phyloP scores from a whole-genome alignment of 164 flowering plant species.

The Tinospora cordifolia region DNA sequence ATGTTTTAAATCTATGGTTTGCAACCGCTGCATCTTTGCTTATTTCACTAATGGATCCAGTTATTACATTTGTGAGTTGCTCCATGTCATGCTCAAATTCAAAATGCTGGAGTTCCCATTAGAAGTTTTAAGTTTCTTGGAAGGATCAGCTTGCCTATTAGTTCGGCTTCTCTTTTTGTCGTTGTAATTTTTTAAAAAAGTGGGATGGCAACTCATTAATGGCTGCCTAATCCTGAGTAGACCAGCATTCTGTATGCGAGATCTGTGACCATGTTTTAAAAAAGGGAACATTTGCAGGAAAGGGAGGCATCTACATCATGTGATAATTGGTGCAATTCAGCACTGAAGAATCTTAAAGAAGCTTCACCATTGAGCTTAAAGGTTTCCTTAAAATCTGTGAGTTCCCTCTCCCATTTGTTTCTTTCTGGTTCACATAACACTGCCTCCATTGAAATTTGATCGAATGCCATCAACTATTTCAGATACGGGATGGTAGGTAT shows the following conservation, averaged over 20 bases:
- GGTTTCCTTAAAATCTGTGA: slow-evolving; percentile 72
- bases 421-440: neutral
- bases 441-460: neutral
- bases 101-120: neutral
- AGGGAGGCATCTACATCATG: slow-evolving; percentile 42
- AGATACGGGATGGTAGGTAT: slow-evolving; percentile 88
- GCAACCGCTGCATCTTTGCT: neutral
- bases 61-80: too few species aligned
- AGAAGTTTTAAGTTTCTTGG: neutral
- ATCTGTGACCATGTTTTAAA: neutral
- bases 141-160: neutral
- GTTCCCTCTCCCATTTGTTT: slow-evolving; percentile 21
- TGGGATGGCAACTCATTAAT: too few species aligned
- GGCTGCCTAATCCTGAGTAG: neutral
- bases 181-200: too few species aligned
- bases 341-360: slow-evolving; percentile 56
- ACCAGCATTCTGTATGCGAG: neutral
- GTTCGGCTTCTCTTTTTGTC: too few species aligned
- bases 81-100: too few species aligned
- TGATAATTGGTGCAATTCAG: slow-evolving; percentile 46
- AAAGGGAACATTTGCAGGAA: slow-evolving; percentile 33
- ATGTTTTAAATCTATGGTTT: neutral
- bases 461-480: neutral
- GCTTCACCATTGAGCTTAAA: slow-evolving; percentile 87
- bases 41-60: neutral